phyloP scores from a whole-genome alignment of 257 asterid species.

The Echium plantagineum region DNA sequence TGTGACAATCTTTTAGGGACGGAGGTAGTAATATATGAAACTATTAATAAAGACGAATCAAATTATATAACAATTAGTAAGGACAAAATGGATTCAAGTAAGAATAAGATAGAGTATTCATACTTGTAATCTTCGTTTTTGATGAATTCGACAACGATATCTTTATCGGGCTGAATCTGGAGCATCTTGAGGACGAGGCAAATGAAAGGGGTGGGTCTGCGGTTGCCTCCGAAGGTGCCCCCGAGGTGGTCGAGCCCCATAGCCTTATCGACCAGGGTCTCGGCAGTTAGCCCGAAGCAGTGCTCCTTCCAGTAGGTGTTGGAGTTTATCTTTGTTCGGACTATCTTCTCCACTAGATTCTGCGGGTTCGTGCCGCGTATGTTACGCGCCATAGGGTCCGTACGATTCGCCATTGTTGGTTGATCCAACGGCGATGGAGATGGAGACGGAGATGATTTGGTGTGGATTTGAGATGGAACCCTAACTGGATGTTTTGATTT shows the following conservation, averaged over 20 bases:
- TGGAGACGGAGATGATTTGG: no score
- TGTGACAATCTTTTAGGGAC: no score
- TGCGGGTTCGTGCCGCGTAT: slow-evolving; percentile 92
- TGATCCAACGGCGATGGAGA: no score
- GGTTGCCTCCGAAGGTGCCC: slow-evolving; percentile 69
- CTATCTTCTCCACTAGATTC: slow-evolving; percentile 79
- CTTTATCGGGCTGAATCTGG: slow-evolving; percentile 97
- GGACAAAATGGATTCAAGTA: no score
- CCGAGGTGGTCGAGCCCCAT: slow-evolving; percentile 97
- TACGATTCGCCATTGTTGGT: slow-evolving; percentile 67
- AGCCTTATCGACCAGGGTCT: slow-evolving; percentile 95
- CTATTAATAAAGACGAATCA: no score
- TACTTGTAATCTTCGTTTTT: slow-evolving; percentile 89
- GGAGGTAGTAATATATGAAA: no score
- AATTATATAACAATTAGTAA: no score
- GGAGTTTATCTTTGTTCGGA: slow-evolving; percentile 79
- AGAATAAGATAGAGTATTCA: no score
- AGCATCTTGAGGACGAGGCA: slow-evolving; percentile 92
- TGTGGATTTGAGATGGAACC: no score
- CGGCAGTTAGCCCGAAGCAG: slow-evolving; percentile 92
- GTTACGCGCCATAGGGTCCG: slow-evolving; percentile 84
- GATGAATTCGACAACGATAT: slow-evolving; percentile 88
- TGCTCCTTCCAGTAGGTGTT: slow-evolving; percentile 89
- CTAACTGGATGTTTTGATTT: no score
- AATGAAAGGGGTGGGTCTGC: slow-evolving; percentile 81